phyloP scores from a whole-genome alignment of 805 yeast genomes.

The Saccharomycopsis schoenii region DNA sequence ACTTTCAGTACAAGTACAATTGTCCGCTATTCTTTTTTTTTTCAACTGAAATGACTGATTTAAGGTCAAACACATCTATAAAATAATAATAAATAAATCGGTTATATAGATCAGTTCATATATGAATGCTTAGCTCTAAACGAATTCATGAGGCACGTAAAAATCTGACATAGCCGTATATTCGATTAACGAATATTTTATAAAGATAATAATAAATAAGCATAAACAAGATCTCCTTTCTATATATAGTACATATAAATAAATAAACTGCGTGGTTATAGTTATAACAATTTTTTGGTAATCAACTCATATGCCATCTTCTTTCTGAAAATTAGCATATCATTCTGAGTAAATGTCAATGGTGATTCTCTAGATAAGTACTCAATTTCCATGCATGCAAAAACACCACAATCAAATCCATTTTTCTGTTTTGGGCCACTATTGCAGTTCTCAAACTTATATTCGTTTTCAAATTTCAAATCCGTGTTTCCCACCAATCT shows the following conservation, averaged over 20 bases:
- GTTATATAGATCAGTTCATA: too few species aligned
- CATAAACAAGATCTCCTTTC: too few species aligned
- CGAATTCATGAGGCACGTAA: too few species aligned
- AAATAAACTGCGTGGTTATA: too few species aligned
- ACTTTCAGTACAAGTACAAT: background rate
- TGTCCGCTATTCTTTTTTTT: background rate
- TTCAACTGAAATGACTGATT: background rate
- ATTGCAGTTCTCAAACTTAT: constrained; percentile 22
- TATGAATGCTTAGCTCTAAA: too few species aligned
- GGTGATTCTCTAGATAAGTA: constrained; percentile 43
- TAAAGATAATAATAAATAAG: too few species aligned
- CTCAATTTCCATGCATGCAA: constrained; percentile 70
- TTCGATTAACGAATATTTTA: too few species aligned
- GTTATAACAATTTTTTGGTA: constrained; percentile 23
- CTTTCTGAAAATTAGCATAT: constrained; percentile 58
- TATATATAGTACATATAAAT: background rate
- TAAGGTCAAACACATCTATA: too few species aligned
- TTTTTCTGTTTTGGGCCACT: constrained; percentile 79
- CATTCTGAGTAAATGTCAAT: constrained; percentile 50
- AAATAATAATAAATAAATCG: too few species aligned
- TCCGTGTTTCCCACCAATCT: constrained; percentile 30
- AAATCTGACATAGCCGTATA: too few species aligned
- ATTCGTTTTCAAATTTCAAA: constrained; percentile 20
- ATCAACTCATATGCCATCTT: constrained; percentile 58
- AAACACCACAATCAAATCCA: constrained; percentile 94